Base-by-base conservation (phyloP, 2,329 filamentous ascomycete genomes). In the Coniosporium tulheliwenetii region DNA sequence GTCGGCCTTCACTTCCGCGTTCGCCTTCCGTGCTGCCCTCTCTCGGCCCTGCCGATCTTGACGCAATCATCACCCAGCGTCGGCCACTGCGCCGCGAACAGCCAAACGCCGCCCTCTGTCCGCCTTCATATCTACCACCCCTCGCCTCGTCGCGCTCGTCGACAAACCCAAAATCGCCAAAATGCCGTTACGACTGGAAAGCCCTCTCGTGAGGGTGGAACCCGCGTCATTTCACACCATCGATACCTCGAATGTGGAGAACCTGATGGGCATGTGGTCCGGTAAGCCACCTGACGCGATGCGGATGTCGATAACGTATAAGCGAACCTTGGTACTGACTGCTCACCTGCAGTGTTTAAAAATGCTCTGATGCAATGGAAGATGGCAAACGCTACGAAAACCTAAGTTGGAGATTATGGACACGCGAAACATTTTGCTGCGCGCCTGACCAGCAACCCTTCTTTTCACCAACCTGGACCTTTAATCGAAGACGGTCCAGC, bases 201-300 rank as follows among this genome's bases (percentile, higher is more conserved):
- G 81, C 45, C 83, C 89, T 55, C 83, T 96, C 59, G 71, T 96
- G 56, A 86, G 85, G 47, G 83, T 96, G 60, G 86, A 95, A 67
- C 79, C 85, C 48, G 84, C 81, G 58, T 81, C 89, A 51, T 87
- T 98, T 60, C 84, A 91, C 69, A 85, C 93, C 60, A 85, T 96
- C 55, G 87, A 96, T 64, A 94, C 89, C 1, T 75, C 81, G 50
- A 93, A 93, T 60, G 80, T 85, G 26, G 85, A 93, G 64, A 93
- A 87, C 57, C 76, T 96, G 39, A 93, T 91, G 65, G 87, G 84
- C 68, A 93, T 96, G 76, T 94, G 87, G 86, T 89, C 85, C 60
- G 85, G 86, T 93, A 65, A 74, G 83, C 31, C 19, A 29, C 34
- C 19, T 33, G 19, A 26, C 36, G 36, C 32, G 16, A 19, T 29